These are phyloP conservation scores for Articulospora tetracladia DNA, from an alignment of 495 filamentous ascomycete species.

Conservation along the genomic window DNA sequence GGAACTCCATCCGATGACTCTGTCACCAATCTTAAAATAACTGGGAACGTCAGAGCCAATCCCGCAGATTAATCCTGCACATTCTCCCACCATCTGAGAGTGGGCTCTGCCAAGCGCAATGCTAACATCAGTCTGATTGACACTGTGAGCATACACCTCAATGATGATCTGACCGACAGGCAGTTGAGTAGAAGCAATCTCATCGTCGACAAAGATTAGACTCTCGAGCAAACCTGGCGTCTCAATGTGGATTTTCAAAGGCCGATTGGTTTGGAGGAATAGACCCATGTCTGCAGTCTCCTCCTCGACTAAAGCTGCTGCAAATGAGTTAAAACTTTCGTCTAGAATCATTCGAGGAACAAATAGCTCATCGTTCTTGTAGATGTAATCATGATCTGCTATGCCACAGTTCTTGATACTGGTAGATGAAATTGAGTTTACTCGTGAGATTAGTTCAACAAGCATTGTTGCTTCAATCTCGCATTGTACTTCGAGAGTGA, in stretches of 20 bases:
- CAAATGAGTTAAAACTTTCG: not conserved
- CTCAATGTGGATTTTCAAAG: slow-evolving; percentile 22
- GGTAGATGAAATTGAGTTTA: no score
- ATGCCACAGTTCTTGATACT: no score
- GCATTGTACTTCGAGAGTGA: slow-evolving; percentile 10
- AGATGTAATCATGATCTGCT: slow-evolving; percentile 7
- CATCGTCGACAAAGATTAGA: slow-evolving; percentile 22
- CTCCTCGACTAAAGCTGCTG: not conserved
- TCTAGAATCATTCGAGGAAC: slow-evolving; percentile 7
- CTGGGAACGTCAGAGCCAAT: not conserved
- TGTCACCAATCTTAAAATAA: slow-evolving; percentile 30
- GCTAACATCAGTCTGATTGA: slow-evolving; percentile 41
- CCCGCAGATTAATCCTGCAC: not conserved
- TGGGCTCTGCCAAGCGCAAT: slow-evolving; percentile 29
- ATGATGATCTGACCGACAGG: slow-evolving; percentile 26
- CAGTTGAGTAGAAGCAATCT: not conserved
- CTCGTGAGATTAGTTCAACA: no score
- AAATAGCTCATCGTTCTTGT: not conserved
- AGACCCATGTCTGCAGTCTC: not conserved
- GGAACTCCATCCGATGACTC: no score
- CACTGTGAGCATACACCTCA: slow-evolving; percentile 32
- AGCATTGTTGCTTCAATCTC: not conserved
- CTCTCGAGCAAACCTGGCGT: slow-evolving; percentile 20
- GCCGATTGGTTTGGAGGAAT: slow-evolving; percentile 10
- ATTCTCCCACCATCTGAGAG: slow-evolving; percentile 1